Base-by-base conservation (phyloP, 2,329 filamentous ascomycete genomes). In the Ceratocystis huliohia region DNA sequence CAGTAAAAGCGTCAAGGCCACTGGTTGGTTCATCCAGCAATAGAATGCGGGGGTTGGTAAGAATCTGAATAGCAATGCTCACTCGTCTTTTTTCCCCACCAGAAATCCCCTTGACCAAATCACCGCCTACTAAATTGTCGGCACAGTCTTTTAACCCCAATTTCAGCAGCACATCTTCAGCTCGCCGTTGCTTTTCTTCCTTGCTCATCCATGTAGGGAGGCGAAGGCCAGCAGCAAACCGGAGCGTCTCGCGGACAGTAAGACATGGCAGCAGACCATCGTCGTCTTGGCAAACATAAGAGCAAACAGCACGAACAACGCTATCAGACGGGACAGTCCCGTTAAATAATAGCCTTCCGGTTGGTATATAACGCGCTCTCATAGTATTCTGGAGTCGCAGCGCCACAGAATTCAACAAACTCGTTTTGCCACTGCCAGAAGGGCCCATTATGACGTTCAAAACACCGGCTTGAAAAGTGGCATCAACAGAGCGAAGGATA, bases 381-480 rank as follows among this genome's bases (percentile, higher is more conserved):
- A 84, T 70, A 1, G 82, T 84, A 66, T 83, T 84, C 30, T 84
- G 82, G 3, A 91, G 75, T 17, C 88, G 79, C 2, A 84, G 76
- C 0, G 88, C 87, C 81, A 92, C 88, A 1, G 85, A 81, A 71
- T 89, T 91, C 10, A 91, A 78, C 0, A 91, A 77, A 0, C 86
- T 88, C 0, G 88, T 91, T 73, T 92, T 92, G 0, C 88, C 88
- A 59, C 84, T 87, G 0, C 88, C 88, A 0, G 87, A 90, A 0
- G 88, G 88, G 0, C 88, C 88, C 88, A 91, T 91, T 69, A 92
- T 88, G 28, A 91, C 81, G 69, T 91, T 91, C 15, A 92, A 73
- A 15, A 82, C 78, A 0, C 88, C 87, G 0, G 88, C 82, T 61
- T 83, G 79, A 70, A 92, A 91, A 0, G 81, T 83, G 0, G 87